A percentile compares a stretch with the other conserved stretches of the same genome.
Conservation (phyloP, 1,284 basidiomycete genomes). For the Marasmius tenuissimus region DNA sequence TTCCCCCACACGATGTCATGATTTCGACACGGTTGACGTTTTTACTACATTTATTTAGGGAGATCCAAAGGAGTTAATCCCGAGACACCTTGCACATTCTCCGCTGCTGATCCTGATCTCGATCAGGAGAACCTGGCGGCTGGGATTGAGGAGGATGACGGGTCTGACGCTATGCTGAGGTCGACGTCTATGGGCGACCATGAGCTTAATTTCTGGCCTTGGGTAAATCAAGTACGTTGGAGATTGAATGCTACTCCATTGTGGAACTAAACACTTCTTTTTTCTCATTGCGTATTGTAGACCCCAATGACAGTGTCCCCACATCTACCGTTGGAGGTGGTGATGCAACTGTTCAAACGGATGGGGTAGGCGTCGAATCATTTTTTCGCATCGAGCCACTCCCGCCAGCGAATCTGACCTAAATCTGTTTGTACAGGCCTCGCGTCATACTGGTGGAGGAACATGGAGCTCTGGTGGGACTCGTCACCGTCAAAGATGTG, state of each 20-base stretch:
- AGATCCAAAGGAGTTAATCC: constrained; percentile 59
- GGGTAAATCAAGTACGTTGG: constrained; percentile 81
- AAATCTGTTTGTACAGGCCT: constrained; percentile 54
- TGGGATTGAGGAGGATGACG: constrained; percentile 66
- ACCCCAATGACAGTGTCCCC: constrained; percentile 94
- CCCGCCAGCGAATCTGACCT: constrained; percentile 4
- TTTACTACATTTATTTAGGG: constrained; percentile 24
- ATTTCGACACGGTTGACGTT: neutral
- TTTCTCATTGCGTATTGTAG: constrained; percentile 37
- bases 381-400: neutral
- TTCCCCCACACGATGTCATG: neutral
- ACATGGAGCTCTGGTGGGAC: constrained; percentile 78
- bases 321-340: constrained; percentile 91
- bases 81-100: constrained; percentile 76
- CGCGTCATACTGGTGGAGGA: constrained; percentile 92
- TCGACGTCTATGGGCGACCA: constrained; percentile 49
- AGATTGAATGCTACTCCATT: neutral
- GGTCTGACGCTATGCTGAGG: constrained; percentile 60
- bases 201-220: constrained; percentile 81
- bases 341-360: constrained; percentile 93
- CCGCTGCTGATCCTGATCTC: constrained; percentile 42
- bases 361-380: constrained; percentile 74
- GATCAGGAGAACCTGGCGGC: constrained; percentile 49
- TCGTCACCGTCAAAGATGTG: constrained; percentile 97
- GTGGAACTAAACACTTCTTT: constrained; percentile 11